phyloP scores from a whole-genome alignment of 2,329 filamentous ascomycete species.

The Pseudogymnoascus sp. region DNA sequence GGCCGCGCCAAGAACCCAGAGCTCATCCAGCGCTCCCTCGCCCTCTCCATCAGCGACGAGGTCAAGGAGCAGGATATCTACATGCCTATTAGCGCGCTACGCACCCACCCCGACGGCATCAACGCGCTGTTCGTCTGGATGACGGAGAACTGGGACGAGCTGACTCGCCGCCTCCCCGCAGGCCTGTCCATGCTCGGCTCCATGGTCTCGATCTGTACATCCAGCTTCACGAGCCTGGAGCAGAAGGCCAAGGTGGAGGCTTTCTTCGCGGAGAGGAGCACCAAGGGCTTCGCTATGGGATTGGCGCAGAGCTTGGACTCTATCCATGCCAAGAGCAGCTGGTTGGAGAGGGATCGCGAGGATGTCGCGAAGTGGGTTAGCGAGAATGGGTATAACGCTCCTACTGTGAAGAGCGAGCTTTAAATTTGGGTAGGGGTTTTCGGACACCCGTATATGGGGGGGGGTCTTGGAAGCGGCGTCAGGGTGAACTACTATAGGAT shows the following conservation, averaged over 20 bases:
- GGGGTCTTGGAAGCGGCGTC: not conserved
- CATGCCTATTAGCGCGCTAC: slow-evolving; percentile 72
- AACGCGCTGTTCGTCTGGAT: slow-evolving; percentile 76
- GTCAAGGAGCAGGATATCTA: slow-evolving; percentile 95
- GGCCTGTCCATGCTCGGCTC: slow-evolving; percentile 76
- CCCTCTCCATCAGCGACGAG: slow-evolving; percentile 66
- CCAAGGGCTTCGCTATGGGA: slow-evolving; percentile 79
- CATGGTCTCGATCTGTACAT: slow-evolving; percentile 75
- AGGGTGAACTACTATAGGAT: slow-evolving; percentile 1
- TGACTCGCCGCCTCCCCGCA: slow-evolving; percentile 77
- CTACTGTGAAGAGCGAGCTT: slow-evolving; percentile 26
- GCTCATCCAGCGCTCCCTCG: slow-evolving; percentile 74
- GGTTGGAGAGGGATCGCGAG: slow-evolving; percentile 66
- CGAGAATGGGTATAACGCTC: slow-evolving; percentile 49
- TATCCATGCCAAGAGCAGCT: slow-evolving; percentile 75
- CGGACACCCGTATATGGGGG: not conserved
- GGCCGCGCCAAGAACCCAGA: slow-evolving; percentile 71
- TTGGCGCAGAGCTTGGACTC: slow-evolving; percentile 84
- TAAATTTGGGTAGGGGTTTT: slow-evolving; percentile 16
- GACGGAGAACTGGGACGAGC: slow-evolving; percentile 78
- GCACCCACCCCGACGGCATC: slow-evolving; percentile 70
- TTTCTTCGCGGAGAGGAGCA: slow-evolving; percentile 78
- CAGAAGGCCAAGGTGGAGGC: slow-evolving; percentile 68
- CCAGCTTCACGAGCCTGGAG: slow-evolving; percentile 68
- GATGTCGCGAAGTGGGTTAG: slow-evolving; percentile 71